A percentile compares a stretch with the other conserved stretches of the same genome.
phyloP scores from a whole-genome alignment of 2,329 filamentous ascomycete genomes.

The Colletotrichum tropicicola region DNA sequence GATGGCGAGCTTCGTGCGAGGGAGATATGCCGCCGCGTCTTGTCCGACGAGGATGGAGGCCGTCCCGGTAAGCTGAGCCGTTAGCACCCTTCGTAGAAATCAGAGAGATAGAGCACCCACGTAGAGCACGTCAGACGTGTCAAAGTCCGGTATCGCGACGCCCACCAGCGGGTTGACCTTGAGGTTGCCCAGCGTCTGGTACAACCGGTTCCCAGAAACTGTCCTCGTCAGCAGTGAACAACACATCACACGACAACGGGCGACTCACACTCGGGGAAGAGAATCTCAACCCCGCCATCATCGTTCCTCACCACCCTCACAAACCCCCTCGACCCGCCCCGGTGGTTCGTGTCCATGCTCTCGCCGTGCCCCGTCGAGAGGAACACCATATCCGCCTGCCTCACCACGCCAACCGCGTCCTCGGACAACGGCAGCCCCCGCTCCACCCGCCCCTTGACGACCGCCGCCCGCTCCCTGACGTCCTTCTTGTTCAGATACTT shows the following conservation, averaged over 20 bases:
- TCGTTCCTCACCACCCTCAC: conserved; percentile 72
- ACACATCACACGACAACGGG: neutral
- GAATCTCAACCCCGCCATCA: conserved; percentile 57
- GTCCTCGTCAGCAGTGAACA: neutral
- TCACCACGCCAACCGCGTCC: conserved; percentile 67
- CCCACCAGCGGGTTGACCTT: conserved; percentile 72
- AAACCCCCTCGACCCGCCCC: conserved; percentile 80
- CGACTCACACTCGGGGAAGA: conserved; percentile 77
- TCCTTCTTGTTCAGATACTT: conserved; percentile 85
- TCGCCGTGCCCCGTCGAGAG: conserved; percentile 72
- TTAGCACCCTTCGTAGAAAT: neutral
- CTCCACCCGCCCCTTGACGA: conserved; percentile 33
- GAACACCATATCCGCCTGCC: conserved; percentile 79
- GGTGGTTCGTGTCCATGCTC: conserved; percentile 86
- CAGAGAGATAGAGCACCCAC: conserved; percentile 22
- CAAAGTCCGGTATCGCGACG: conserved; percentile 78
- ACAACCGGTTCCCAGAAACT: conserved; percentile 82
- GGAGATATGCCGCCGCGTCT: conserved; percentile 69
- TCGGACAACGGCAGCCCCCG: conserved; percentile 53
- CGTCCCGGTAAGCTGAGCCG: conserved; percentile 64
- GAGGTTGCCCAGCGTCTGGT: conserved; percentile 85
- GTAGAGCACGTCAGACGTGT: conserved; percentile 77
- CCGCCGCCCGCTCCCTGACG: conserved; percentile 49
- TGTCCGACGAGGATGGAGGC: conserved; percentile 73
- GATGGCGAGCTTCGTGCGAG: conserved; percentile 77